These are phyloP conservation scores for Nicotiana attenuata DNA, from an alignment of 257 asterid genomes.

Conservation along the genomic window DNA sequence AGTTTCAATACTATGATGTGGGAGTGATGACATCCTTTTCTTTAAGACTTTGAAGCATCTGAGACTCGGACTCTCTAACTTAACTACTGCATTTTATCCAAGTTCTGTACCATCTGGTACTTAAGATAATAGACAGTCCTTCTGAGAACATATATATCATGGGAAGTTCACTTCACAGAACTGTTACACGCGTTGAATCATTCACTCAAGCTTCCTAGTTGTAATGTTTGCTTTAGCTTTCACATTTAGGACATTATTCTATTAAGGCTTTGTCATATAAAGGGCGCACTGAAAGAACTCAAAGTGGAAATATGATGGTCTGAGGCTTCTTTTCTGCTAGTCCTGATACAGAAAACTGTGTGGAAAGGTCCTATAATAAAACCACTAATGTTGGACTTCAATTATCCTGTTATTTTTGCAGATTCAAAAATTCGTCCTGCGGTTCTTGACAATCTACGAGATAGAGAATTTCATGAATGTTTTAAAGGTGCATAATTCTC, in stretches of 20 bases:
- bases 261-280: neutral
- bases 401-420: slow-evolving; percentile 27
- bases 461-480: slow-evolving; percentile 52
- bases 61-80: neutral
- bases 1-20: neutral
- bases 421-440: slow-evolving; percentile 69
- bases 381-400: neutral
- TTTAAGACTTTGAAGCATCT: neutral
- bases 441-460: slow-evolving; percentile 43
- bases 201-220: neutral
- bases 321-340: neutral
- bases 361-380: neutral
- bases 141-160: neutral
- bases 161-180: neutral
- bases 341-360: neutral
- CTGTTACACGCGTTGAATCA: neutral
- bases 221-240: neutral
- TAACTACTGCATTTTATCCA: slow-evolving; percentile 5
- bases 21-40: neutral
- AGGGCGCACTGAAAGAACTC: neutral
- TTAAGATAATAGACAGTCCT: neutral
- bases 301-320: neutral
- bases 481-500: slow-evolving; percentile 49
- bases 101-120: neutral
- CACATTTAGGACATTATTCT: neutral